Percentiles rank a stretch among this genome's conserved stretches.
phyloP scores from a whole-genome alignment of 495 filamentous ascomycete genomes.

The Bryoglossum gracile region DNA sequence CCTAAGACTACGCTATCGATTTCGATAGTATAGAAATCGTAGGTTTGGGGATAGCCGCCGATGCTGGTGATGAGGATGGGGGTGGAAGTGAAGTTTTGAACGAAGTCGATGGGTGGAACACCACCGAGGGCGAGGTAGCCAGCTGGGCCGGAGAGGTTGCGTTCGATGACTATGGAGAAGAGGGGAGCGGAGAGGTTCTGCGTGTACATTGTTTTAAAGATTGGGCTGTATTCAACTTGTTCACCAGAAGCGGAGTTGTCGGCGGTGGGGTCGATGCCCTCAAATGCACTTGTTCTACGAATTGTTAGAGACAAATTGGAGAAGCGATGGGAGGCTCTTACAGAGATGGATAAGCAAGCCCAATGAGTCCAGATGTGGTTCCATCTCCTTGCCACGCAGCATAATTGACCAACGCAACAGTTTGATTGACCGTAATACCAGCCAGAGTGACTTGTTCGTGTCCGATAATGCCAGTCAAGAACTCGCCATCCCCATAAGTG shows the following conservation, averaged over 20 bases:
- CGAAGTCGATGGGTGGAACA: conserved; percentile 29
- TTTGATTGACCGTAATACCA: conserved; percentile 48
- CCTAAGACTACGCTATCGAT: conserved; percentile 13
- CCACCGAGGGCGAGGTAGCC: conserved; percentile 49
- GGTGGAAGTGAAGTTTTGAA: conserved; percentile 26
- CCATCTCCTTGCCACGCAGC: conserved; percentile 44
- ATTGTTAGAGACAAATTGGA: neutral
- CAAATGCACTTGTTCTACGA: conserved; percentile 16
- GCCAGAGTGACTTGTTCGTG: conserved; percentile 49
- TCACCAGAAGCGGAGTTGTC: conserved; percentile 21
- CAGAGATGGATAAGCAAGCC: conserved; percentile 48
- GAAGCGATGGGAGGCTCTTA: conserved; percentile 6
- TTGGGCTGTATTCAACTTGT: conserved; percentile 41
- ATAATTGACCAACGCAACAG: conserved; percentile 42
- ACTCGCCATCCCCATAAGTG: conserved; percentile 51
- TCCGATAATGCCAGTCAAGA: conserved; percentile 49
- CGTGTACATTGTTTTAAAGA: conserved; percentile 50
- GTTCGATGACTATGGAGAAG: conserved; percentile 45
- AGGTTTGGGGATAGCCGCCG: conserved; percentile 19
- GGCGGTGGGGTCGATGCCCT: conserved; percentile 19
- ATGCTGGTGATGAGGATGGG: conserved; percentile 34
- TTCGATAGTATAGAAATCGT: conserved; percentile 13
- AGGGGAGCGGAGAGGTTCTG: conserved; percentile 44
- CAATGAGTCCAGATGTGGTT: conserved; percentile 48
- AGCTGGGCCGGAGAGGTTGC: conserved; percentile 10